phyloP scores from a whole-genome alignment of 1,139 yeast genomes.

The Yarrowia galli region DNA sequence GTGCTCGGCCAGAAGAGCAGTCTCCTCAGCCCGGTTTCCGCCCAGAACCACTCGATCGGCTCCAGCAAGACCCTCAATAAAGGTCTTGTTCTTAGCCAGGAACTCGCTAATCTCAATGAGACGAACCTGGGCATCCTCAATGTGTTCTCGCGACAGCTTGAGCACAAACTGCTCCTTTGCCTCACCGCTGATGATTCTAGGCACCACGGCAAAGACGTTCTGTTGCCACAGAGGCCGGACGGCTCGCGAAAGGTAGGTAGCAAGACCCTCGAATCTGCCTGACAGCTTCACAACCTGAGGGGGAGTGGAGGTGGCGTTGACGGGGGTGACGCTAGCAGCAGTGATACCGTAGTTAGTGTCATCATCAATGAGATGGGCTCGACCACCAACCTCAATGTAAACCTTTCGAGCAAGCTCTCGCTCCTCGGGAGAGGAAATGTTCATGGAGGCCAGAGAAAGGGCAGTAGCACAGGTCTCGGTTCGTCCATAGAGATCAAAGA shows the following conservation, averaged over 20 bases:
- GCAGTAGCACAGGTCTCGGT: constrained; percentile 89
- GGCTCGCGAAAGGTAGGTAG: constrained; percentile 77
- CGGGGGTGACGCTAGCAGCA: constrained; percentile 27
- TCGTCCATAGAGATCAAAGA: constrained; percentile 64
- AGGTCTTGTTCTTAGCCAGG: constrained; percentile 52
- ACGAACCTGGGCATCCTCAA: constrained; percentile 49
- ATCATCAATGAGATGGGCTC: constrained; percentile 50
- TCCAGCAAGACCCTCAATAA: constrained; percentile 54
- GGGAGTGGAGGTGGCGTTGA: constrained; percentile 9
- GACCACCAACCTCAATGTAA: constrained; percentile 61
- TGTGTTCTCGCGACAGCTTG: constrained; percentile 41
- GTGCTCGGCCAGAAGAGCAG: constrained; percentile 89
- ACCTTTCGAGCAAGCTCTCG: constrained; percentile 60
- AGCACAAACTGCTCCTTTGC: constrained; percentile 41
- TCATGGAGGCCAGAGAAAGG: constrained; percentile 79
- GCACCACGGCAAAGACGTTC: constrained; percentile 59
- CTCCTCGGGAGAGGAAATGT: constrained; percentile 47
- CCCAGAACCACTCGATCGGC: constrained; percentile 45
- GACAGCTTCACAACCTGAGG: constrained; percentile 73
- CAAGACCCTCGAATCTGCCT: constrained; percentile 92
- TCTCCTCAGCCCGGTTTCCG: constrained; percentile 55
- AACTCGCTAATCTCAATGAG: constrained; percentile 51
- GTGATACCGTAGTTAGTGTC: constrained; percentile 43
- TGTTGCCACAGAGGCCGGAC: constrained; percentile 80
- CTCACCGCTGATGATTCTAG: constrained; percentile 16